These are phyloP conservation scores for Coprinellus aureogranulatus DNA, from an alignment of 768 basidiomycete genomes.

Conservation along the genomic window DNA sequence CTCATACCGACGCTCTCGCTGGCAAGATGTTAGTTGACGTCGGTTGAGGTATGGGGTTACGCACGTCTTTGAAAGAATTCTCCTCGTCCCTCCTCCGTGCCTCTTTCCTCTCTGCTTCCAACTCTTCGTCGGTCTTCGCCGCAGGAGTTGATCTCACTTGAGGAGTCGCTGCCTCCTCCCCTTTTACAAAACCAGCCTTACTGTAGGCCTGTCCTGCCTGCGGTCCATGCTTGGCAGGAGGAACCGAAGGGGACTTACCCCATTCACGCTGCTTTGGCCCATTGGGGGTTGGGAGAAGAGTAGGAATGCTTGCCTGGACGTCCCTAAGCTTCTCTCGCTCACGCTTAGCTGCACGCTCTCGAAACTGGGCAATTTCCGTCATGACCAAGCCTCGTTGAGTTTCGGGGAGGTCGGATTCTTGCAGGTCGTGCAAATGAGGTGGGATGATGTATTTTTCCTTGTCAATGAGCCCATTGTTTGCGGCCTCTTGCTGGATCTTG, in stretches of 20 bases:
- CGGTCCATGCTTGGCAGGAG: conserved; percentile 46
- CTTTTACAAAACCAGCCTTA: conserved; percentile 82
- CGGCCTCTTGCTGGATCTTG: conserved; percentile 68
- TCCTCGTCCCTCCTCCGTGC: conserved; percentile 77
- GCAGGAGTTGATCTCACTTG: conserved; percentile 34
- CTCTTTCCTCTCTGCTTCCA: conserved; percentile 80
- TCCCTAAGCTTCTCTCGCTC: conserved; percentile 88
- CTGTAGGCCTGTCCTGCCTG: conserved; percentile 74
- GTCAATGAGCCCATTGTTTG: conserved; percentile 70
- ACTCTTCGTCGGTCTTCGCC: conserved; percentile 81
- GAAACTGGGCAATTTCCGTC: conserved; percentile 93
- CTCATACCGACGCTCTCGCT: conserved; percentile 96
- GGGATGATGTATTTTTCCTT: conserved; percentile 89
- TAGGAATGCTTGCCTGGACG: conserved; percentile 57
- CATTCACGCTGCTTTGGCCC: conserved; percentile 78
- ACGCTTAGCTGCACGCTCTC: conserved; percentile 88
- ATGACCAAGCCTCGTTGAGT: conserved; percentile 89
- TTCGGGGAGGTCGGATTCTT: conserved; percentile 96
- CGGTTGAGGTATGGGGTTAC: conserved; percentile 26
- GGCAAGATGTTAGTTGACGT: conserved; percentile 9
- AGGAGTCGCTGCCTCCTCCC: conserved; percentile 40
- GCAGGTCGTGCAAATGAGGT: conserved; percentile 94
- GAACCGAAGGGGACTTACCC: conserved; percentile 51
- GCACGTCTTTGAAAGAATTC: conserved; percentile 79
- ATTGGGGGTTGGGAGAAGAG: conserved; percentile 51